A percentile compares a stretch with the other conserved stretches of the same genome.
Evolutionary conservation across 2,329 filamentous ascomycete genomes (phyloP).

Genomic region (Didymella lethalis): DNA sequence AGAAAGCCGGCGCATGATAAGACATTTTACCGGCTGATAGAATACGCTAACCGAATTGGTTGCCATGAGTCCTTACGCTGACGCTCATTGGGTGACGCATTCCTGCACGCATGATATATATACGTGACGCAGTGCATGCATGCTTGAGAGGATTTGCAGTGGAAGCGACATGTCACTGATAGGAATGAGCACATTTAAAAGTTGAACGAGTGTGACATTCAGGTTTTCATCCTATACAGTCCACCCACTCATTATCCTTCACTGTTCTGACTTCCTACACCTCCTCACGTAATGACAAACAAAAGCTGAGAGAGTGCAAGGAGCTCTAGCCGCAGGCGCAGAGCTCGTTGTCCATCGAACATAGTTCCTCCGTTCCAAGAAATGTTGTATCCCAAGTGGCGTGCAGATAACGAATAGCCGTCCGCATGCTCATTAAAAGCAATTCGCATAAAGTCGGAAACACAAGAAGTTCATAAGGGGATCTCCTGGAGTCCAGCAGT

Average conservation of each 20-base stretch:
- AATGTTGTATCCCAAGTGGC: conserved; percentile 26
- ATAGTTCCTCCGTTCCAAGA: conserved; percentile 25
- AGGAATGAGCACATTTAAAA: neutral
- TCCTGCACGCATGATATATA: too few species aligned
- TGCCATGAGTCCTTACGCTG: conserved; percentile 26
- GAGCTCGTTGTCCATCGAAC: conserved; percentile 42
- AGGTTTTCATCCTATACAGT: conserved; percentile 46
- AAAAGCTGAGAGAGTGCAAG: conserved; percentile 46
- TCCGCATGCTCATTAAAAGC: conserved; percentile 48
- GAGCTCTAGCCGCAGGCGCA: conserved; percentile 48
- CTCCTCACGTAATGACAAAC: conserved; percentile 22
- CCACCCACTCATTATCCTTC: conserved; percentile 11
- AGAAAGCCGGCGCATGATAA: conserved; percentile 29
- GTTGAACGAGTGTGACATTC: conserved; percentile 49
- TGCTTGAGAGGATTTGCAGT: neutral
- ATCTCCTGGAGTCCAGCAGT: conserved; percentile 28
- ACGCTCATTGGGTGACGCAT: conserved; percentile 29
- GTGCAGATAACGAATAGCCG: conserved; percentile 31
- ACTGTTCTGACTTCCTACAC: conserved; percentile 17
- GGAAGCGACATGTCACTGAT: neutral
- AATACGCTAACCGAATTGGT: conserved; percentile 28
- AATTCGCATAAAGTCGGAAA: conserved; percentile 41
- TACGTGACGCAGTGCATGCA: neutral
- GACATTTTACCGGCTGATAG: conserved; percentile 26
- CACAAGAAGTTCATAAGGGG: conserved; percentile 39